A percentile compares a stretch with the other conserved stretches of the same genome.
Conservation (phyloP, 2,329 filamentous ascomycete genomes). For the Sarocladium strictum region DNA sequence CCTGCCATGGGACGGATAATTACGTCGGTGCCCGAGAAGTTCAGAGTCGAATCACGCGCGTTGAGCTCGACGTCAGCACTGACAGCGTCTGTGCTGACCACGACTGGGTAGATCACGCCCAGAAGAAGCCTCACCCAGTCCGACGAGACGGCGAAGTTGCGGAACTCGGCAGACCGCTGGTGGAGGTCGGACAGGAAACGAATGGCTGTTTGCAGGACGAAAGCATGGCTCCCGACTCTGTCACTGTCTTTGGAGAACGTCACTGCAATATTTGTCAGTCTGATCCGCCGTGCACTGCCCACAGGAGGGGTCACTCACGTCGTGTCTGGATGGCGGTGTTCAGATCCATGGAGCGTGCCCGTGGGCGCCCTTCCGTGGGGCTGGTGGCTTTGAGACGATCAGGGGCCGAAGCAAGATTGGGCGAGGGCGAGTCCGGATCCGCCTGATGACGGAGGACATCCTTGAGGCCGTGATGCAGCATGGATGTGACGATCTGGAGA, state of each 20-base stretch:
- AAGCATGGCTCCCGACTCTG: slow-evolving; percentile 45
- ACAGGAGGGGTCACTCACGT: too few species aligned
- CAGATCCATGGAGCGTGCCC: slow-evolving; percentile 62
- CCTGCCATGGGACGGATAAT: slow-evolving; percentile 66
- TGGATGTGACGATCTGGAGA: slow-evolving; percentile 71
- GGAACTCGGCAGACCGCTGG: slow-evolving; percentile 67
- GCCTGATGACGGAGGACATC: slow-evolving; percentile 58
- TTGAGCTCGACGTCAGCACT: slow-evolving; percentile 82
- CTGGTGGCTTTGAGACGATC: not conserved
- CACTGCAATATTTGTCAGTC: slow-evolving; percentile 16
- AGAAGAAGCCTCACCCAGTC: slow-evolving; percentile 78
- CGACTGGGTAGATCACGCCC: slow-evolving; percentile 75
- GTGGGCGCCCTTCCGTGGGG: slow-evolving; percentile 24
- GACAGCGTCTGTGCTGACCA: slow-evolving; percentile 81
- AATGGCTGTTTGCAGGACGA: slow-evolving; percentile 68
- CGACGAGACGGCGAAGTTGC: slow-evolving; percentile 74
- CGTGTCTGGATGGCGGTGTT: slow-evolving; percentile 51
- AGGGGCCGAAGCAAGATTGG: slow-evolving; percentile 11
- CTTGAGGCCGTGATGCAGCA: slow-evolving; percentile 82
- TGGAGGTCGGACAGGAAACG: slow-evolving; percentile 77
- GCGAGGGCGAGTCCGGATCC: slow-evolving; percentile 48
- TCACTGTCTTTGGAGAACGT: slow-evolving; percentile 35
- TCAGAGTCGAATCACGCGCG: slow-evolving; percentile 72
- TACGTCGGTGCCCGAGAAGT: slow-evolving; percentile 80
- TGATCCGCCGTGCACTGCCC: too few species aligned